Conservation (phyloP, 2,329 filamentous ascomycete genomes). For the Colletotrichum eleusines region DNA sequence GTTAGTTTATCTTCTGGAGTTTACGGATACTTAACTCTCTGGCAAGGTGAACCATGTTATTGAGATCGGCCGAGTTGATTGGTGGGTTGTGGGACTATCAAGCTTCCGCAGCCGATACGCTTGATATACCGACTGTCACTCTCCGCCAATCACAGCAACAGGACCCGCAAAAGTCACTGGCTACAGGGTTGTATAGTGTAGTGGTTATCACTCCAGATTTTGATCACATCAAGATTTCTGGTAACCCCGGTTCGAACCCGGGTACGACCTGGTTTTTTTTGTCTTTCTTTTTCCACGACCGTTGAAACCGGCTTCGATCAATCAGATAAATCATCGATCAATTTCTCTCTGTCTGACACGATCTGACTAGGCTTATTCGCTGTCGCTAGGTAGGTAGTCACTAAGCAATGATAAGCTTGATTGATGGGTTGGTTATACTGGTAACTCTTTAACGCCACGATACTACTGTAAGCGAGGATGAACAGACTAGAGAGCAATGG, state of each 20-base stretch:
- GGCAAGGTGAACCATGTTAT: neutral
- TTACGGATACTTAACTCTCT: neutral
- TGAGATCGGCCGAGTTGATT: neutral
- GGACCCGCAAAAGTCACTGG: neutral
- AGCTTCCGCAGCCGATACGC: neutral
- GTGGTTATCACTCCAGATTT: conserved; percentile 42
- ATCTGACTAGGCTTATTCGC: neutral
- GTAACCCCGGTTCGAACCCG: conserved; percentile 42
- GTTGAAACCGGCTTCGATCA: neutral
- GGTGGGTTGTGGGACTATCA: neutral
- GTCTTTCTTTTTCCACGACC: neutral
- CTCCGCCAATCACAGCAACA: conserved; percentile 9
- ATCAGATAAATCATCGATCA: too few species aligned
- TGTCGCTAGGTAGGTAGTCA: neutral
- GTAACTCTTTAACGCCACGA: too few species aligned
- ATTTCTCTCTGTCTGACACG: too few species aligned
- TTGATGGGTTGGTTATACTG: too few species aligned
- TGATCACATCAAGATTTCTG: conserved; percentile 25
- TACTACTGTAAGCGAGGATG: too few species aligned
- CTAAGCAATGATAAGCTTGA: too few species aligned
- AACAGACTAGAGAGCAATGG: too few species aligned
- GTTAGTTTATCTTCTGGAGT: neutral
- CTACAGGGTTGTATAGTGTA: conserved; percentile 37
- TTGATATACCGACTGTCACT: rapidly evolving
- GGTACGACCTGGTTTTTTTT: conserved; percentile 28